phyloP scores from a whole-genome alignment of 2,329 filamentous ascomycete species.

The Stylonectria norvegica region DNA sequence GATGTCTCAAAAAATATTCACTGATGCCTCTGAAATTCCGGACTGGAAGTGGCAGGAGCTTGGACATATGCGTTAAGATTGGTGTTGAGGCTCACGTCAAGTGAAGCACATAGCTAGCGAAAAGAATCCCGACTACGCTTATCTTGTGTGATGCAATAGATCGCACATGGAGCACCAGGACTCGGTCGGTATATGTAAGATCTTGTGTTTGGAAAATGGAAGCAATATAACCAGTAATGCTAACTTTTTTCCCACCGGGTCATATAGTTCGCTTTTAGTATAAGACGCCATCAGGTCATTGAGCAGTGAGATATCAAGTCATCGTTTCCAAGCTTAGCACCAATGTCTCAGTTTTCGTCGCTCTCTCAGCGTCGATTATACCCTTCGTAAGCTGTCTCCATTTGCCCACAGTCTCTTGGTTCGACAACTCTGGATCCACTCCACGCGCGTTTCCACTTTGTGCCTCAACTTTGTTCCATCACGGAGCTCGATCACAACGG shows the following conservation, averaged over 20 bases:
- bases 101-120: too few species aligned
- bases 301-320: too few species aligned
- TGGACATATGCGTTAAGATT: neutral
- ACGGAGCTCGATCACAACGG: neutral
- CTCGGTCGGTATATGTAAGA: too few species aligned
- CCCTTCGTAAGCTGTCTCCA: neutral
- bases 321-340: neutral
- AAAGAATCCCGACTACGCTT: too few species aligned
- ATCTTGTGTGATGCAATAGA: too few species aligned
- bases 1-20: too few species aligned
- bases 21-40: neutral
- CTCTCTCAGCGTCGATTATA: neutral
- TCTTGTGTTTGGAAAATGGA: too few species aligned
- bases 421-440: neutral
- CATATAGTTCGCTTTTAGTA: too few species aligned
- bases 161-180: too few species aligned
- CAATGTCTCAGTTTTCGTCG: neutral
- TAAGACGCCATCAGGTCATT: too few species aligned
- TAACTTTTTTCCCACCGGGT: too few species aligned
- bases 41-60: neutral
- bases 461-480: neutral
- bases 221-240: too few species aligned
- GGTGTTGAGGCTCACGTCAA: neutral
- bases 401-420: neutral
- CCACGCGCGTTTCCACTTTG: neutral